phyloP scores from a whole-genome alignment of 225 moss, liverwort and hornwort genomes.

The Polytrichum commune region DNA sequence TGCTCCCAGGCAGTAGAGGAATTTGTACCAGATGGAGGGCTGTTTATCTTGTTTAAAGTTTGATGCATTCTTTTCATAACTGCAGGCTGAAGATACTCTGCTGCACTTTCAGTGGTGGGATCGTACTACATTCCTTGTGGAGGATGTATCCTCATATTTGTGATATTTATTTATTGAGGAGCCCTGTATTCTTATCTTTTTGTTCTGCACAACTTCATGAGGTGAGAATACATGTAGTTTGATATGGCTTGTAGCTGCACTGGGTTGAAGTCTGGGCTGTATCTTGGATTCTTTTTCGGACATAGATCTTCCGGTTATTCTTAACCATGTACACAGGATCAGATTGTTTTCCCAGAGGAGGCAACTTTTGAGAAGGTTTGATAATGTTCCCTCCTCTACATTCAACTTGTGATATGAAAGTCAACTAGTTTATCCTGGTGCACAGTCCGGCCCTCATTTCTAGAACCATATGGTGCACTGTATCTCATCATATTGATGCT shows the following conservation, averaged over 20 bases:
- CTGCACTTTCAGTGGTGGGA: constrained; percentile 95
- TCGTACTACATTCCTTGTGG: constrained; percentile 50
- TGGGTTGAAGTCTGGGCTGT: neutral
- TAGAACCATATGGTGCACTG: too few species aligned
- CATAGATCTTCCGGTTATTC: constrained; percentile 18
- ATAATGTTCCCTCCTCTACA: neutral
- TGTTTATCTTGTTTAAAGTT: too few species aligned
- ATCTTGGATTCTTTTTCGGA: neutral
- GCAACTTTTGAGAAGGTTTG: constrained; percentile 85
- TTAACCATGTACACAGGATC: constrained; percentile 65
- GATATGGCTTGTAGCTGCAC: neutral
- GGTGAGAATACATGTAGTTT: too few species aligned
- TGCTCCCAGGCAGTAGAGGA: too few species aligned
- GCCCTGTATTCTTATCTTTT: too few species aligned
- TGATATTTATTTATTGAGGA: too few species aligned
- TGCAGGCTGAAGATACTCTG: constrained; percentile 79
- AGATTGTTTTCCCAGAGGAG: constrained; percentile 86
- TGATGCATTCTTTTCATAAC: neutral
- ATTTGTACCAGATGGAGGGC: too few species aligned
- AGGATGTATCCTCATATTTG: constrained; percentile 72
- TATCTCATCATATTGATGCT: too few species aligned
- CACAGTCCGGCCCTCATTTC: too few species aligned
- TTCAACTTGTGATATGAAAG: neutral
- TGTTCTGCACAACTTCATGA: too few species aligned
- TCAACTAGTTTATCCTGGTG: too few species aligned